Conservation (phyloP, 371 early-diverging fungal species). For the Circinella umbellata region DNA sequence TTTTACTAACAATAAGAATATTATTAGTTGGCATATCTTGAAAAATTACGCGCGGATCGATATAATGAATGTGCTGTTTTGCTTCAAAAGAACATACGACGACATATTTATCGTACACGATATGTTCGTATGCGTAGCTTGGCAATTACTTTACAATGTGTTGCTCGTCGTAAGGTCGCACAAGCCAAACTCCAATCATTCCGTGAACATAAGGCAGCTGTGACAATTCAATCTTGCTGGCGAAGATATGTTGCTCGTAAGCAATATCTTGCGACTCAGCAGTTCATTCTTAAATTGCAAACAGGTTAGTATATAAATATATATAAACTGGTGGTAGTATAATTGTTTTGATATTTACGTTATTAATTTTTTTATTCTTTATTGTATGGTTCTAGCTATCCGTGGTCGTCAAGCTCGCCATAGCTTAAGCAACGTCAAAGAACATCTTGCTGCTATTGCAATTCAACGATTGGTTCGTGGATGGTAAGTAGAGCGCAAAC, state of each 20-base stretch:
- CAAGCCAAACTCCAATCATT: slow-evolving; percentile 53
- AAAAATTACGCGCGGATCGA: slow-evolving; percentile 86
- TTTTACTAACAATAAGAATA: not conserved
- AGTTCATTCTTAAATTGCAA: slow-evolving; percentile 48
- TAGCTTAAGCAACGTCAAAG: slow-evolving; percentile 50
- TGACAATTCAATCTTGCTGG: slow-evolving; percentile 73
- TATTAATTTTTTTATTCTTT: no score
- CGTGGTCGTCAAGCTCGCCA: slow-evolving; percentile 66
- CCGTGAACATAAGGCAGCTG: slow-evolving; percentile 76
- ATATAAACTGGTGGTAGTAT: not conserved
- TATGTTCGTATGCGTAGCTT: slow-evolving; percentile 70
- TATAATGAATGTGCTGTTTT: slow-evolving; percentile 79
- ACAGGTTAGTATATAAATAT: slow-evolving; percentile 33
- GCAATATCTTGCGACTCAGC: slow-evolving; percentile 46
- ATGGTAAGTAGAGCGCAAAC: slow-evolving; percentile 28
- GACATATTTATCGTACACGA: slow-evolving; percentile 72
- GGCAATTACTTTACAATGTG: slow-evolving; percentile 64
- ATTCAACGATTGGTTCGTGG: slow-evolving; percentile 77
- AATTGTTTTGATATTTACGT: not conserved
- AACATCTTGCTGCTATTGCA: slow-evolving; percentile 70
- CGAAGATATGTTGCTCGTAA: slow-evolving; percentile 74
- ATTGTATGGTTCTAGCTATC: slow-evolving; percentile 23
- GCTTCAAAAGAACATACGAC: slow-evolving; percentile 88
- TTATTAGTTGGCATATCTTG: slow-evolving; percentile 83
- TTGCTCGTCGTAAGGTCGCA: slow-evolving; percentile 71